A percentile compares a stretch with the other conserved stretches of the same genome.
Conservation (phyloP, 352 stramenopile species). For the Blastocystis sp. region DNA sequence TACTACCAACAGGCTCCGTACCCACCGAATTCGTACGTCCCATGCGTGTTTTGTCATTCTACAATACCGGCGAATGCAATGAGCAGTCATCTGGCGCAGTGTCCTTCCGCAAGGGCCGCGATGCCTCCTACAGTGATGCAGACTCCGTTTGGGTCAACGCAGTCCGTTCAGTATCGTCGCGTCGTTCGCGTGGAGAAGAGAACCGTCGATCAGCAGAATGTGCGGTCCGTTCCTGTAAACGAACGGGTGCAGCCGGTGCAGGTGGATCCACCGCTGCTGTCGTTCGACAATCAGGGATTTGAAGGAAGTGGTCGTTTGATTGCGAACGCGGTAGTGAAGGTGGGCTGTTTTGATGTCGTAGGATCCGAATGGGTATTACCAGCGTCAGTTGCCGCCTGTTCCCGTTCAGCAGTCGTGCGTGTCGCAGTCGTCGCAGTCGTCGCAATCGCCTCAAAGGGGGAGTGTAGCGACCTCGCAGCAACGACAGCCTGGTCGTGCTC, state of each 20-base stretch:
- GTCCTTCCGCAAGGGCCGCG: not conserved
- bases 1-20: not conserved
- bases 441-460: no score
- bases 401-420: slow-evolving; percentile 36
- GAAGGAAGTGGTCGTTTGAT: no score
- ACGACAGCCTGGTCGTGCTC: no score
- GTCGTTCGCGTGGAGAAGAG: slow-evolving; percentile 58
- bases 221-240: not conserved
- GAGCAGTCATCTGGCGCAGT: slow-evolving; percentile 47
- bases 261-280: not conserved
- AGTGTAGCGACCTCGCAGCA: no score
- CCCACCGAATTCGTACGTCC: slow-evolving; percentile 21
- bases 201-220: slow-evolving; percentile 31
- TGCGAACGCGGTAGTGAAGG: no score
- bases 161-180: slow-evolving; percentile 68
- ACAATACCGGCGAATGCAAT: slow-evolving; percentile 41
- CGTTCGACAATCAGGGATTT: not conserved
- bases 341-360: no score
- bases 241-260: not conserved
- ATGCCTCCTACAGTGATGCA: not conserved
- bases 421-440: no score
- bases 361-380: not conserved
- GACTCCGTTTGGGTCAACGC: slow-evolving; percentile 44
- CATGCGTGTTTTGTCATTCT: slow-evolving; percentile 63
- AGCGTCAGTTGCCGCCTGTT: not conserved